Evolutionary conservation across 352 stramenopile species (phyloP).

Genomic region (Plasmopara halstedii): DNA sequence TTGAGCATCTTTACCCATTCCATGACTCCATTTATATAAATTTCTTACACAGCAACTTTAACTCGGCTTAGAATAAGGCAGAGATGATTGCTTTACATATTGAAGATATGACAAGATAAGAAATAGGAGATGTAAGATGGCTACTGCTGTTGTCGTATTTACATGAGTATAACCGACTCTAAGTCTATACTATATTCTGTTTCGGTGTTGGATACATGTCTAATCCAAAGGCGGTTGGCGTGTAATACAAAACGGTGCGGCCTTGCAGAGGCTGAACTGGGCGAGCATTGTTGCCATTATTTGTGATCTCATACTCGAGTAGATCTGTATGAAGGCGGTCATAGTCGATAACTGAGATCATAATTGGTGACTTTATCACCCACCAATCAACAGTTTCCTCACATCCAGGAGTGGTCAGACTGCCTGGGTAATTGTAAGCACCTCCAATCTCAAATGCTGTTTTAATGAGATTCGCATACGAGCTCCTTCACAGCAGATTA

Average conservation of each 20-base stretch:
- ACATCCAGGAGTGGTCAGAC: slow-evolving; percentile 48
- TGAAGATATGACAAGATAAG: too few relatives aligned
- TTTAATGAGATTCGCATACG: background rate
- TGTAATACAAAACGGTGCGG: slow-evolving; percentile 18
- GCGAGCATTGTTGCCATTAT: slow-evolving; percentile 37
- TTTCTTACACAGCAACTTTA: too few relatives aligned
- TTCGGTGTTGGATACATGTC: too few relatives aligned
- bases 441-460: background rate
- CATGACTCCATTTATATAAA: too few relatives aligned
- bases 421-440: slow-evolving; percentile 59
- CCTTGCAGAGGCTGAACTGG: slow-evolving; percentile 30
- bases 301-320: slow-evolving; percentile 22
- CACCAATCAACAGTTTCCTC: slow-evolving; percentile 56
- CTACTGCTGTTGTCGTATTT: too few relatives aligned
- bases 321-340: slow-evolving; percentile 23
- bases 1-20: too few relatives aligned
- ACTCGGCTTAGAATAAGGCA: too few relatives aligned
- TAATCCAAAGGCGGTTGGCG: too few relatives aligned
- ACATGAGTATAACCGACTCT: too few relatives aligned
- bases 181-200: too few relatives aligned
- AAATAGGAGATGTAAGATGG: too few relatives aligned
- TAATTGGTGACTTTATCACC: slow-evolving; percentile 44
- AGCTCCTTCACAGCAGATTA: background rate
- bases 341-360: slow-evolving; percentile 29
- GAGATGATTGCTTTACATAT: too few relatives aligned